phyloP scores from a whole-genome alignment of 2,329 filamentous ascomycete genomes.

The Thelonectria rubi region DNA sequence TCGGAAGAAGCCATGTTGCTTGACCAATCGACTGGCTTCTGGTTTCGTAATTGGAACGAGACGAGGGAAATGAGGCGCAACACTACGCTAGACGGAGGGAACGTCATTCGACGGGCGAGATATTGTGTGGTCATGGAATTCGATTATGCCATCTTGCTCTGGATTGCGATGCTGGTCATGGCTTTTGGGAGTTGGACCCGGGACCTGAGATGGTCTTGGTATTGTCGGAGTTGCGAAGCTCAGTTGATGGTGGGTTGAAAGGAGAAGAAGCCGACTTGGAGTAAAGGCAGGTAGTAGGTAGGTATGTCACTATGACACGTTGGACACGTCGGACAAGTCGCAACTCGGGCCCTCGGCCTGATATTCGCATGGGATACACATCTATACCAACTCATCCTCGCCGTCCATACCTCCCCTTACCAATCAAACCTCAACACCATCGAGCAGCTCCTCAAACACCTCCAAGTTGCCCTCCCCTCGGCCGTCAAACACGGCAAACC shows the following conservation, averaged over 20 bases:
- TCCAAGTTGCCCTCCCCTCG: slow-evolving; percentile 59
- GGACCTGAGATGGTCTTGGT: not conserved
- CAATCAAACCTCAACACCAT: slow-evolving; percentile 45
- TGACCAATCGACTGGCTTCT: no score
- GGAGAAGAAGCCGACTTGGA: not conserved
- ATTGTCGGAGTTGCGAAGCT: not conserved
- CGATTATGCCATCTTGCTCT: slow-evolving; percentile 33
- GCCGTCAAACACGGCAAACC: slow-evolving; percentile 69
- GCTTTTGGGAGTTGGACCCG: slow-evolving; percentile 3
- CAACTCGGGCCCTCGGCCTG: slow-evolving; percentile 10
- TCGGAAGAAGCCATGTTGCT: no score
- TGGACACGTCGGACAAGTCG: not conserved
- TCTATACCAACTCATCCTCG: not conserved
- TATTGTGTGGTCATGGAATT: slow-evolving; percentile 22
- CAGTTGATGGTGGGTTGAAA: no score
- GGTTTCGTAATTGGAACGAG: not conserved
- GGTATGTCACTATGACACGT: not conserved
- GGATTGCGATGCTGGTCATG: slow-evolving; percentile 31
- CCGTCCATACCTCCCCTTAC: not conserved
- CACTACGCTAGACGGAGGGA: slow-evolving; percentile 2
- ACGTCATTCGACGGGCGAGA: slow-evolving; percentile 11
- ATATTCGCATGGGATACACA: not conserved
- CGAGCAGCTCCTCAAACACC: slow-evolving; percentile 57
- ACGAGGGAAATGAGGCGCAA: not conserved
- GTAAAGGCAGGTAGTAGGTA: not conserved